Base-by-base conservation (phyloP, 2,329 filamentous ascomycete genomes). In the Fusarium globosum region DNA sequence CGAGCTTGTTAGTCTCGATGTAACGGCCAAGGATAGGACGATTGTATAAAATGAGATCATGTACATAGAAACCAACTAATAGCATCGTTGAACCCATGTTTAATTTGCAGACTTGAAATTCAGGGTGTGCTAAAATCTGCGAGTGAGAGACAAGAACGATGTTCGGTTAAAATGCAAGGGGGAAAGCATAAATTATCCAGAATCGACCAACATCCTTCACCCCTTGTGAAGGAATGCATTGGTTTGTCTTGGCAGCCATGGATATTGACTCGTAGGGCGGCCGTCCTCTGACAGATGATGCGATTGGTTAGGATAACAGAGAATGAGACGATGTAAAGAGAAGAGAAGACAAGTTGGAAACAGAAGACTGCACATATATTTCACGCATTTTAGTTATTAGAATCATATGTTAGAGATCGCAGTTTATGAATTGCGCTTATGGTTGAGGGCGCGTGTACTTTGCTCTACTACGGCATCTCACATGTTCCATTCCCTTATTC, bases 1-100 rank as follows among this genome's bases (percentile, higher is more conserved):
- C 11, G 65, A 68, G 33, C 65, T 68, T 38, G 56, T 68, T 14
- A 63, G 16, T 30, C 38, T 68, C 15, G 64, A 68, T 30, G 16
- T 62, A 26, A 36, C 35, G 3, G 43, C 28, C 6, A 68, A 63
- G 26, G 65, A 63, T 28, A 51, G 42, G 8, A 23, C 23, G 9
- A 49, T 49, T 43, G 30, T 35, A 23, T 68, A 28, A 41, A 38
- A 38, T 38, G 23, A 39, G 28, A 28, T 48, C n/a, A 33, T 53
- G 39, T 20, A 39, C 12, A 43, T n/a, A 62, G 18, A 28, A 48
- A 28, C 23, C 14, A 33, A 57, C 20, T 33, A 57, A 33, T 38
- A 21, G 18, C 30, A 18, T 16, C 39, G 13, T 38, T 57, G 5
- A 23, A 12, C 16, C 15, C 30, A 16, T 26, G 16, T 52, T 23